Percentiles rank a stretch among this genome's conserved stretches.
These are phyloP conservation scores for Starmerella bombi DNA, from an alignment of 805 yeast species.

Conservation along the genomic window DNA sequence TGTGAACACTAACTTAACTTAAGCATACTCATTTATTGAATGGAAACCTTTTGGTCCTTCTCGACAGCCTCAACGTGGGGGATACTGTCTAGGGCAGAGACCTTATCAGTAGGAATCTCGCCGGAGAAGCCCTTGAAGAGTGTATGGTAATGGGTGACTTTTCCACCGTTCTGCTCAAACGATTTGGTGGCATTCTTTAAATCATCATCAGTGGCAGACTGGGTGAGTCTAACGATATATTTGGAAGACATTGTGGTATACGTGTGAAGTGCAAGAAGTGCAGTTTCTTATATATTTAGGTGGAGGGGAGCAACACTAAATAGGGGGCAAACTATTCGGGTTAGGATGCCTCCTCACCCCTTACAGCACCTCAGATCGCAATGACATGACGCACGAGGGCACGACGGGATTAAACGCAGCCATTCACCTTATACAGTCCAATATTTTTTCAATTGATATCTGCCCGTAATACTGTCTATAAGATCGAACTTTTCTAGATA, in stretches of 20 bases:
- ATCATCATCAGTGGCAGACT: slow-evolving; percentile 20
- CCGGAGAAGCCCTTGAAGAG: slow-evolving; percentile 29
- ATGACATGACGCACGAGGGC: too few species aligned
- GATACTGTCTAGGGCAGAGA: slow-evolving; percentile 19
- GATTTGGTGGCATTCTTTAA: slow-evolving; percentile 16
- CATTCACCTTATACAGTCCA: too few species aligned
- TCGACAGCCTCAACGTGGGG: slow-evolving; percentile 25
- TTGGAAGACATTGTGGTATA: slow-evolving; percentile 11
- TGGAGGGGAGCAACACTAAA: not conserved
- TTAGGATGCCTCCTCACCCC: too few species aligned
- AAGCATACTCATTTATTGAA: slow-evolving; percentile 11
- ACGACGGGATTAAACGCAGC: too few species aligned
- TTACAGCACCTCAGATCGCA: too few species aligned
- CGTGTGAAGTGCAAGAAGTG: not conserved
- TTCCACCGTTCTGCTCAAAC: slow-evolving; percentile 24
- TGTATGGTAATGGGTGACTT: slow-evolving; percentile 25
- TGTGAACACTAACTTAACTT: too few species aligned
- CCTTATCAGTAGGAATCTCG: slow-evolving; percentile 24
- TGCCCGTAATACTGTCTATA: too few species aligned
- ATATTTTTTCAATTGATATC: too few species aligned
- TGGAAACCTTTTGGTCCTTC: slow-evolving; percentile 24
- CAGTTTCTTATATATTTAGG: too few species aligned
- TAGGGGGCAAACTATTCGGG: not conserved
- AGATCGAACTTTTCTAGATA: too few species aligned
- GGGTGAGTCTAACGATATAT: slow-evolving; percentile 19